A percentile compares a stretch with the other conserved stretches of the same genome.
Evolutionary conservation across 1,284 basidiomycete genomes (phyloP).

Genomic region (Marasmius sp.): DNA sequence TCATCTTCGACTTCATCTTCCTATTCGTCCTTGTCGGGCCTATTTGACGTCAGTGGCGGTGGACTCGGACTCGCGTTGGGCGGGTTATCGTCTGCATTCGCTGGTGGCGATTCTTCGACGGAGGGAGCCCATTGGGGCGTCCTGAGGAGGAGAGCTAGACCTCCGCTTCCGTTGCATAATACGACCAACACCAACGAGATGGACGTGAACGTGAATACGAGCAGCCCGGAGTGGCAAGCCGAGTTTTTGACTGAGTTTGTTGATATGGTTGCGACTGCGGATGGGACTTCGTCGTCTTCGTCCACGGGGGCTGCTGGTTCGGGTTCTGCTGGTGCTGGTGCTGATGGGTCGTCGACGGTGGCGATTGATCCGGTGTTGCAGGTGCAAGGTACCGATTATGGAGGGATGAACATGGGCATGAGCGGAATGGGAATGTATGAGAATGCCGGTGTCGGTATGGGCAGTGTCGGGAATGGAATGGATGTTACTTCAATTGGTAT

Average conservation of each 20-base stretch:
- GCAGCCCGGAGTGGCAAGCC: neutral
- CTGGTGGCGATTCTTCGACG: no score
- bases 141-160: neutral
- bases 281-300: no score
- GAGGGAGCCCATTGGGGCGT: slow-evolving; percentile 1
- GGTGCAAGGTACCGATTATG: neutral
- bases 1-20: neutral
- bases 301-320: no score
- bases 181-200: neutral
- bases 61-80: neutral
- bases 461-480: neutral
- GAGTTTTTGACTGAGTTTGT: neutral
- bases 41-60: neutral
- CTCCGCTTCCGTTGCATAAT: no score
- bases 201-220: neutral
- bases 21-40: no score
- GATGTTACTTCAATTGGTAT: neutral
- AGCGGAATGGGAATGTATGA: neutral
- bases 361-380: neutral
- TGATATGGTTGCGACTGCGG: neutral
- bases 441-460: neutral
- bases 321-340: neutral
- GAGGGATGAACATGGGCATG: neutral
- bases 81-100: no score
- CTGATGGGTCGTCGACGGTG: neutral